Conservation (phyloP, 345 rosid species). For the Eucalyptus albens region DNA sequence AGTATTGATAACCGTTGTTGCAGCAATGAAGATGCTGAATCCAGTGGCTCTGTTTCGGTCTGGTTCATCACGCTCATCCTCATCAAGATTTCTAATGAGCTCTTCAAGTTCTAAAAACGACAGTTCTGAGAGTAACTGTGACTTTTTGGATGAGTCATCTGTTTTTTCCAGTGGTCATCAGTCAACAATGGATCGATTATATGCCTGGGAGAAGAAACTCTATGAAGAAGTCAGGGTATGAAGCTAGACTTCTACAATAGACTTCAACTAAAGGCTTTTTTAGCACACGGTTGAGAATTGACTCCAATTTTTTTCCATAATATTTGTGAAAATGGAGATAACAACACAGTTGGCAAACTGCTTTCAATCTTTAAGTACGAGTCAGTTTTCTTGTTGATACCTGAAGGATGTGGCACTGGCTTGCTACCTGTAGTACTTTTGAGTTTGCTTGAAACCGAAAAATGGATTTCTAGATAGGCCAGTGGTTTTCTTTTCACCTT, state of each 20-base stretch:
- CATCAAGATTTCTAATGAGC: constrained; percentile 58
- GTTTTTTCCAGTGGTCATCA: constrained; percentile 64
- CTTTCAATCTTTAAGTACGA: neutral
- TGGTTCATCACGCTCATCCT: constrained; percentile 80
- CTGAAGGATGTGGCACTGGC: neutral
- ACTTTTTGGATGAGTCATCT: constrained; percentile 49
- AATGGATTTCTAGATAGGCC: neutral
- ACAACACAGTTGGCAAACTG: neutral
- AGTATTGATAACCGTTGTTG: neutral
- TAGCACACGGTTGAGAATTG: neutral
- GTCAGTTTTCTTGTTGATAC: neutral
- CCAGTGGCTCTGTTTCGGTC: constrained; percentile 89
- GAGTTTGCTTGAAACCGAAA: neutral
- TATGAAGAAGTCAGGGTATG: constrained; percentile 84
- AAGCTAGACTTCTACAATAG: neutral
- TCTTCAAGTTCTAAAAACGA: constrained; percentile 49
- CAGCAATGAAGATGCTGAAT: constrained; percentile 87
- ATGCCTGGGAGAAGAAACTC: constrained; percentile 96
- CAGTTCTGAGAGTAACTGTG: constrained; percentile 41
- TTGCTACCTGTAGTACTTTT: neutral
- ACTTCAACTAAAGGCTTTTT: neutral
- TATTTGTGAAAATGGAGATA: neutral
- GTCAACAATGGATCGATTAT: constrained; percentile 71
- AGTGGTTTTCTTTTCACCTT: neutral
- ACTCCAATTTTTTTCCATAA: neutral